Percentiles rank a stretch among this genome's conserved stretches.
Evolutionary conservation across 2,329 filamentous ascomycete species (phyloP).

Genomic region (Bipolaris gigantea): DNA sequence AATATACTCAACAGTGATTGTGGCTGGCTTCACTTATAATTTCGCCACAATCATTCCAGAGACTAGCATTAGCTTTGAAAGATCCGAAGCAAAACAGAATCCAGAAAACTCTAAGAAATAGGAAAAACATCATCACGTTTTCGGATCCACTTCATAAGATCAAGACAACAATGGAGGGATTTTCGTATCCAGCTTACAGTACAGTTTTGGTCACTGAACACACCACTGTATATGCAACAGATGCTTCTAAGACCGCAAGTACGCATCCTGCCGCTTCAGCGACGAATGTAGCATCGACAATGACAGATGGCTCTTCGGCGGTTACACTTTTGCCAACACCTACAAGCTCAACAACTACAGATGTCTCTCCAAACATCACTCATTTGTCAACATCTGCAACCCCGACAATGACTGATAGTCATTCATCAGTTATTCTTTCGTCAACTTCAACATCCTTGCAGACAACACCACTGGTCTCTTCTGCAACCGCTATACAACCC

Average conservation of each 20-base stretch:
- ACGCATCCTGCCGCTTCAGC: background rate
- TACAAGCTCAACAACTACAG: too few relatives aligned
- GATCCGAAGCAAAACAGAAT: too few relatives aligned
- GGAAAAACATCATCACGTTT: too few relatives aligned
- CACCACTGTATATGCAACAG: constrained; percentile 3
- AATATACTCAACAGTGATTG: background rate
- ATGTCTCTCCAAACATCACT: too few relatives aligned
- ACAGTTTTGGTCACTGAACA: constrained; percentile 3
- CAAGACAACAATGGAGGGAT: background rate
- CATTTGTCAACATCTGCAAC: too few relatives aligned
- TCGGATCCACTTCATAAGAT: background rate
- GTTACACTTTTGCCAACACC: background rate
- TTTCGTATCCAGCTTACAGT: background rate
- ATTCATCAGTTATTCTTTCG: background rate
- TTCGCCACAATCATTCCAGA: background rate
- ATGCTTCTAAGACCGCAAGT: background rate
- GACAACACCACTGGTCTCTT: background rate
- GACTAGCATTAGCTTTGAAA: too few relatives aligned
- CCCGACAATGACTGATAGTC: too few relatives aligned
- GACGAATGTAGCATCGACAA: background rate
- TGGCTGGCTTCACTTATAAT: background rate
- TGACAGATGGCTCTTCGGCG: background rate
- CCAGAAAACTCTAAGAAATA: too few relatives aligned
- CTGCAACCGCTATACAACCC: background rate
- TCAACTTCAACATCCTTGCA: background rate